These are phyloP conservation scores for Coccomyxa sp. DNA, from an alignment of 139 green algal genomes.

Conservation along the genomic window DNA sequence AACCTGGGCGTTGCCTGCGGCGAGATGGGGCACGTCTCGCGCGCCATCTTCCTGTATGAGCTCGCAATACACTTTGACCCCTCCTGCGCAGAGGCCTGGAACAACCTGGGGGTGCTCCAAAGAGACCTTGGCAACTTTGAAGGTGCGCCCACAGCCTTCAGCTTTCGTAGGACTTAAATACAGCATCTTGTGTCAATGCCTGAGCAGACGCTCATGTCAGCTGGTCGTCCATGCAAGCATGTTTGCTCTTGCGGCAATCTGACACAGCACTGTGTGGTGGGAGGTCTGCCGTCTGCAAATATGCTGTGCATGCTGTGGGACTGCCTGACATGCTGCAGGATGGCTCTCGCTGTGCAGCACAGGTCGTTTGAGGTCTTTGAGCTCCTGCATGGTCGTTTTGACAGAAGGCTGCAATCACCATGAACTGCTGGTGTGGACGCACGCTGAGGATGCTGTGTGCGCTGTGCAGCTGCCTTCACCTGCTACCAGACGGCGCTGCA, in stretches of 20 bases:
- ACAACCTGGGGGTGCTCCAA: conserved; percentile 76
- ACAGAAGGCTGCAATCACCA: too few relatives aligned
- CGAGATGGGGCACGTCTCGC: conserved; percentile 60
- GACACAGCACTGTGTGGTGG: too few relatives aligned
- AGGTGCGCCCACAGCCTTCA: neutral
- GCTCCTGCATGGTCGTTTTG: too few relatives aligned
- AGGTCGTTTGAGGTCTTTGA: too few relatives aligned
- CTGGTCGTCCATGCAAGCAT: too few relatives aligned
- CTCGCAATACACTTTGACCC: conserved; percentile 68
- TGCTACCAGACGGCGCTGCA: conserved; percentile 54
- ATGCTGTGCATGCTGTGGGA: too few relatives aligned
- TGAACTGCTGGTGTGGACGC: too few relatives aligned
- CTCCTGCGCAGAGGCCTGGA: conserved; percentile 82
- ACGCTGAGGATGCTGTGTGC: too few relatives aligned
- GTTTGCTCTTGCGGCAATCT: too few relatives aligned
- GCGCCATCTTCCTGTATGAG: conserved; percentile 92
- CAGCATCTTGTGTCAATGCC: neutral
- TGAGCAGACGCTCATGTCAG: too few relatives aligned
- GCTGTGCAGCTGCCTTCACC: conserved; percentile 31
- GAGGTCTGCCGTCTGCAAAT: too few relatives aligned
- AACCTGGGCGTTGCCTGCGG: conserved; percentile 86
- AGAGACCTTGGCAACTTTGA: neutral
- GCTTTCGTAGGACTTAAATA: neutral
- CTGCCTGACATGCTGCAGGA: neutral
- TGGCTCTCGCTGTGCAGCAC: neutral